Percentiles rank a stretch among this genome's conserved stretches.
phyloP scores from a whole-genome alignment of 2,329 filamentous ascomycete species.

The Colletotrichum lini region DNA sequence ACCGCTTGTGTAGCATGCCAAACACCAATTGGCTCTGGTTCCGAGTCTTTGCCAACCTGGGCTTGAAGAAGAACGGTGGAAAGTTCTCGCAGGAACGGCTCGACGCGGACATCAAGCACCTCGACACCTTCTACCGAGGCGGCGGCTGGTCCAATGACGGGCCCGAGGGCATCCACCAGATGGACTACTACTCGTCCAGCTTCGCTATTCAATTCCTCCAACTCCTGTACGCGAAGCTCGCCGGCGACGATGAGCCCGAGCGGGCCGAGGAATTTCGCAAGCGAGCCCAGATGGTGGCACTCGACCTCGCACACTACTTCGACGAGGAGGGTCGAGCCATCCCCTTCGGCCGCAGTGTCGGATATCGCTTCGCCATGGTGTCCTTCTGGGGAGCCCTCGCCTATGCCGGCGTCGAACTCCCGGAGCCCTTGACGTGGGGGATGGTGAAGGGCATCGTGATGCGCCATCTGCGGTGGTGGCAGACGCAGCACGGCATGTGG shows the following conservation, averaged over 20 bases:
- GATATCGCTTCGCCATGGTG: conserved; percentile 89
- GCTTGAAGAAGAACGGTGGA: conserved; percentile 81
- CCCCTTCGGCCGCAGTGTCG: conserved; percentile 83
- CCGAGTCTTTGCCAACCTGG: conserved; percentile 85
- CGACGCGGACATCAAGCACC: conserved; percentile 81
- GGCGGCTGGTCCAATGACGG: conserved; percentile 88
- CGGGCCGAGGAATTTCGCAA: conserved; percentile 79
- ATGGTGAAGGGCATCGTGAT: conserved; percentile 83
- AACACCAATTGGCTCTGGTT: conserved; percentile 84
- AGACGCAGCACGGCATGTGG: conserved; percentile 81
- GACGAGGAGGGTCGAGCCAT: conserved; percentile 80
- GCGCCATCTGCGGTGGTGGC: conserved; percentile 85
- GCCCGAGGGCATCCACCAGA: conserved; percentile 83
- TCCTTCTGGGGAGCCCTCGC: conserved; percentile 86
- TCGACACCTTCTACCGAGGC: conserved; percentile 87
- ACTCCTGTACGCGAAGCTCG: conserved; percentile 81
- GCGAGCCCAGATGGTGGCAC: conserved; percentile 75
- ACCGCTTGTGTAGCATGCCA: conserved; percentile 71
- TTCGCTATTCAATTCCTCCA: conserved; percentile 88
- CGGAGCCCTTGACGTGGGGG: conserved; percentile 81
- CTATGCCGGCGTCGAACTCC: conserved; percentile 81
- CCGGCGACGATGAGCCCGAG: conserved; percentile 74
- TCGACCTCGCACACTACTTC: conserved; percentile 83
- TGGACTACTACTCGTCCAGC: conserved; percentile 88
- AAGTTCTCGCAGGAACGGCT: conserved; percentile 78